Base-by-base conservation (phyloP, 2,329 filamentous ascomycete species). In the Dactylonectria estremocensis region DNA sequence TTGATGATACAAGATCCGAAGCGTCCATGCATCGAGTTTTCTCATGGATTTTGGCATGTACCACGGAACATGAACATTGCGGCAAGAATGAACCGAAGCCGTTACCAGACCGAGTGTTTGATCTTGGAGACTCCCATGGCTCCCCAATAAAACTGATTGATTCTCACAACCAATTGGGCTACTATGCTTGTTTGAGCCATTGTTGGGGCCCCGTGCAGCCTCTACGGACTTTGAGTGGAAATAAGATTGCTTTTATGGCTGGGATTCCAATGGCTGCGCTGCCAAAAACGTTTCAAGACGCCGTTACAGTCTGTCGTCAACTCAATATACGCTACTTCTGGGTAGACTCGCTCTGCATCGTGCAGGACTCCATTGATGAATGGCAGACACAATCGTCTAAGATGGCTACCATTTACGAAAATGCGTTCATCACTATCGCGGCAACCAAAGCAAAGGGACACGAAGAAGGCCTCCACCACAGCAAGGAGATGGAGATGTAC, bases 341-440 rank as follows among this genome's bases (percentile, higher is more conserved):
- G 69, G 40, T 64, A 7, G 67, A 69, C 31, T 43, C 67, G 0
- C 35, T 67, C 9, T 70, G 63, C 18, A 67, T 70, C 8, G 31
- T 67, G 1, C 66, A 70, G 28, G 46, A 70, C 28, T 60, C 54
- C 0, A 11, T n/a, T 1, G 53, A 64, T 11, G 66, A 70, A 14
- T 65, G 68, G 58, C 37, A 67, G 28, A 49, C 16, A 2, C 66
- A 70, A 18, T 16, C 67, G 4, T 35, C 66, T 2, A 59, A 64
- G 10, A 70, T 70, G 66, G 63, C 69, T 2, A 53, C 50, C 1
- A 64, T 70, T n/a, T 70, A 54, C 24, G 62, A 70, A n/a, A 64
- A 69, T 14, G 50, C 57, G 1, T 61, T 56, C n/a, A 22, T 69
- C 2, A 70, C 66, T 0, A 69, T 69, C 2, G 69, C 69, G 2